Base-by-base conservation (phyloP, 2,329 filamentous ascomycete species). In the Pseudocercospora pini-densiflorae region DNA sequence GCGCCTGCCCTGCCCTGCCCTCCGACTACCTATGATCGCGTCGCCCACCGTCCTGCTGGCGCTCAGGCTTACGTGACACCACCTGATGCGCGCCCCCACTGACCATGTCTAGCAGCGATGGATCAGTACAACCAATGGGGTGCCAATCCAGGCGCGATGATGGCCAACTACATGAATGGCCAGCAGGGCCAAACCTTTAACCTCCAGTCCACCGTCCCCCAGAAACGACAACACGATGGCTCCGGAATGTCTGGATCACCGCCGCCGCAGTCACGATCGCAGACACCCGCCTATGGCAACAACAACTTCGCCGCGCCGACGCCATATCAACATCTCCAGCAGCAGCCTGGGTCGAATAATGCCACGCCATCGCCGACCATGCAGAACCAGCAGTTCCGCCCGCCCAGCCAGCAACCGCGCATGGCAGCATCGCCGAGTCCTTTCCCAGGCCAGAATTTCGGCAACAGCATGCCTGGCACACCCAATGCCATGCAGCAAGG, bases 361-460 rank as follows among this genome's bases (percentile, higher is more conserved):
- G 91, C 92, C 68, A 97, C 93, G 45, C 94, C 94, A 10, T 98
- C 95, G 6, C 95, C 95, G 29, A 94, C 96, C 69, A 93, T 97
- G 88, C 88, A 88, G 68, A 93, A 90, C 76, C 94, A 96, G 76
- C 86, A 88, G 62, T 89, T 88, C 80, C 84, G 79, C 63, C 89
- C 36, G 88, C 91, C 75, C 86, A 61, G 49, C 29, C 62, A 69
- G 23, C 72, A 73, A 60, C 70, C 68, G 61, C 23, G 86, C 71
- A 73, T 89, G 91, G 14, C 89, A 43, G 91, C 93, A 51, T 98
- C 95, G 33, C 94, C 95, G 3, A 94, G 95, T 79, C 92, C 93
- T 0, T 97, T 96, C 78, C 74, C 74, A 1, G 58, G 64, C n/a
- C 73, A 73, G 62, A 72, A 71, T 45, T 76, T 73, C 62, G 71